These are phyloP conservation scores for Citrus australasica DNA, from an alignment of 345 rosid species.

Conservation along the genomic window DNA sequence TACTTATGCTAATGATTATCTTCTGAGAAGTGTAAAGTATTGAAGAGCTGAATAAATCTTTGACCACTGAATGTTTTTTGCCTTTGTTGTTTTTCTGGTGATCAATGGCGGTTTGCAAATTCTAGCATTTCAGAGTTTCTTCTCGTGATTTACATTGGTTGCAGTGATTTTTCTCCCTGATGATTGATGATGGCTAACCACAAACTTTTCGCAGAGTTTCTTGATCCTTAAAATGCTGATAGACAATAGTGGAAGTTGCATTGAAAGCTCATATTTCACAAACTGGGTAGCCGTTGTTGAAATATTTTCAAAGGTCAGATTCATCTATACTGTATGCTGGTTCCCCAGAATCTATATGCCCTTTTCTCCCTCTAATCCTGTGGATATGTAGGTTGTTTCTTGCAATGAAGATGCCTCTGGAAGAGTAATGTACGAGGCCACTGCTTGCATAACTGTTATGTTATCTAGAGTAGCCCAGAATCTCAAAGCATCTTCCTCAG, in stretches of 20 bases:
- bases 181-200: neutral
- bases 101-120: neutral
- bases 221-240: constrained; percentile 51
- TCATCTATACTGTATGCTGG: neutral
- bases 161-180: neutral
- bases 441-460: constrained; percentile 60
- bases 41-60: neutral
- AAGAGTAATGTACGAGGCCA: constrained; percentile 62
- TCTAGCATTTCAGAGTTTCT: neutral
- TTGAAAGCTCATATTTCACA: constrained; percentile 54
- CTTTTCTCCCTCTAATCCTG: constrained; percentile 11
- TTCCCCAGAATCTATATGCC: neutral
- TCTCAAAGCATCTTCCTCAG: constrained; percentile 41
- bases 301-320: constrained; percentile 75
- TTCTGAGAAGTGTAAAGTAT: constrained; percentile 2
- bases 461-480: constrained; percentile 57
- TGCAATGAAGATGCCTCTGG: constrained; percentile 64
- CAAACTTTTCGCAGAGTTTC: constrained; percentile 60
- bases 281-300: constrained; percentile 89
- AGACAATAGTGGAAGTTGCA: constrained; percentile 43
- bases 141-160: neutral
- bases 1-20: neutral
- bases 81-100: neutral
- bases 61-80: neutral
- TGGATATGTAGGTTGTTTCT: constrained; percentile 52